Base-by-base conservation (phyloP, 2,329 filamentous ascomycete species). In the Zasmidium angulare region DNA sequence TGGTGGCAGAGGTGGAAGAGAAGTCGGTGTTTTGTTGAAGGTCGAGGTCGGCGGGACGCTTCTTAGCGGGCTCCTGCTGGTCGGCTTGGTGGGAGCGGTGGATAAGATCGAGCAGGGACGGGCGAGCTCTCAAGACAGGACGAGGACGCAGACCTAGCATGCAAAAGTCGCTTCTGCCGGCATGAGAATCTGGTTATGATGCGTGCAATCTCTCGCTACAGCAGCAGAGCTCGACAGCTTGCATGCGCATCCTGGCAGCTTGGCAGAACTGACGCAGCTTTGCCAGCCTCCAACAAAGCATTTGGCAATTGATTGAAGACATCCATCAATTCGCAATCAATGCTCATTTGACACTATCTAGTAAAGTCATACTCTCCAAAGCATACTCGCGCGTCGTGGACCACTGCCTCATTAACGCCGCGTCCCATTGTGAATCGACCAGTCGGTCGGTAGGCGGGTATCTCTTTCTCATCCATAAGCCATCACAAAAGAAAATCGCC, bases 21-120 rank as follows among this genome's bases (percentile, higher is more conserved):
- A 57, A 51, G 50, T 26, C 56, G 55, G 59, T 60, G 23, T 57
- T 59, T 22, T 14, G 3, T 43, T 50, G 21, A n/a, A 11, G 49
- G n/a, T 50, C 21, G 49, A 50, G 49, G 4, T 23, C 22, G 21
- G 21, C 23, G 49, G 49, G 21, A 29, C 22, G 49, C 22, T 50
- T 43, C 9, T 7, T 17, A 17, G 36, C 7, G 7, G 6, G 22
- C 49, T 50, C 3, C 24, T 50, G 49, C 22, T 55, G 61, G 60
- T 63, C 54, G 62, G 65, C 47, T 63, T 59, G 57, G 51, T 63
- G 56, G 46, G 46, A 81, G 67, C 78, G 76, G 59, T 76, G 75
- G 66, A 89, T 79, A 67, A 89, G 79, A 69, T 88, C 84, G 72
- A 86, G 78, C 64, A 89, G 77, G 53, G 85, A 88, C 55, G 84